phyloP scores from a whole-genome alignment of 177 flowering plant species.

The Vitis hybrid region DNA sequence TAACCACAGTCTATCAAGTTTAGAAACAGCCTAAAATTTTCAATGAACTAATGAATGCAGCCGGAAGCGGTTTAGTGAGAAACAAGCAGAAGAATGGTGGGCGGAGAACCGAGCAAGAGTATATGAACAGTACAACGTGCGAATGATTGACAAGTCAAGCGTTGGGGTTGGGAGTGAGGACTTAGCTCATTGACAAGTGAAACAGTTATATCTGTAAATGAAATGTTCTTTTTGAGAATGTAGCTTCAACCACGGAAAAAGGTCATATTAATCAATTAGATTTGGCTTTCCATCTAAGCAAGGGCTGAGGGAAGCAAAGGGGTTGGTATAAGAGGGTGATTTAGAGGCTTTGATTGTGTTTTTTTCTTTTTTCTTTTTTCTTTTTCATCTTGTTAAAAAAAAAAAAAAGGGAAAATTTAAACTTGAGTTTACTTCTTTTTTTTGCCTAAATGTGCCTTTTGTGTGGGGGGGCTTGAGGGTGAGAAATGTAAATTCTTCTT shows the following conservation, averaged over 20 bases:
- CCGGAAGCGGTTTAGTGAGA: constrained; percentile 86
- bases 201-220: constrained; percentile 20
- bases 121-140: constrained; percentile 78
- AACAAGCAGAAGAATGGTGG: constrained; percentile 97
- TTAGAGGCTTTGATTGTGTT: constrained; percentile 29
- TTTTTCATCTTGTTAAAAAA: constrained; percentile 7
- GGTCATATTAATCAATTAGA: constrained; percentile 24
- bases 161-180: constrained; percentile 66
- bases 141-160: constrained; percentile 68
- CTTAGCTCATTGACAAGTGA: constrained; percentile 32
- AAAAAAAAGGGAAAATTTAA: too few relatives aligned
- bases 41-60: constrained; percentile 43
- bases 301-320: constrained; percentile 9
- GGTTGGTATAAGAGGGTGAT: constrained; percentile 20
- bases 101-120: constrained; percentile 85
- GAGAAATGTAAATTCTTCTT: constrained; percentile 51
- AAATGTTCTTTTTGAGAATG: constrained; percentile 8
- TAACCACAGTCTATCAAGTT: neutral
- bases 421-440: constrained; percentile 17
- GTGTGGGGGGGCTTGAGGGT: constrained; percentile 34
- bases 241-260: constrained; percentile 7
- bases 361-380: constrained; percentile 9
- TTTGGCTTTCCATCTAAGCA: constrained; percentile 24
- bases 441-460: constrained; percentile 19
- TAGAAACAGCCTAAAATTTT: neutral